Evolutionary conservation across 257 asterid species (phyloP), one percentile per base, ranked within the genome.

Genomic region (Linaria vulgaris): DNA sequence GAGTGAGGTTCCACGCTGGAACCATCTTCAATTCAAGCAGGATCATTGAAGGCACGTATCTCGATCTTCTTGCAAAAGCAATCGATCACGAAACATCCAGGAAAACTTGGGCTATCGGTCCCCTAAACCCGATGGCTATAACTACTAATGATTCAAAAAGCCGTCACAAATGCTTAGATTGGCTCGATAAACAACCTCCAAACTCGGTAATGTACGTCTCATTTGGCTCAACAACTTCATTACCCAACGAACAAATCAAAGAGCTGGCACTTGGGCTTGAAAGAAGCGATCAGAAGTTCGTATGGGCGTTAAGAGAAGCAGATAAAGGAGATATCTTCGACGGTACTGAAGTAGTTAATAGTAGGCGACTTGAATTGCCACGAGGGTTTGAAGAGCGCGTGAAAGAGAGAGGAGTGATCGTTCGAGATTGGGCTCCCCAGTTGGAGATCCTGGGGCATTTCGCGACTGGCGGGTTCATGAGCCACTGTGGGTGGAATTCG

Each of bases 401-500:
- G 9, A 31, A 38, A 9, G 83, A 57, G 27, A 63, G 56, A 17
- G 84, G 80, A 6, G 12, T 78, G 27, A 58, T 81, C 0, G 51
- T 81, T 12, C 62, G 86, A 58, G 83, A 78, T 13, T 81, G 84
- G 86, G 86, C 86, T 11, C 86, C 86, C 0, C 86, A 81, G n/a
- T 21, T 78, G 70, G 86, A 69, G 47, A 75, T 81, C 3, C 19
- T 81, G 30, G 69, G 68, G 4, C 86, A 81, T 56, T 14, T 17
- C 0, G 63, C 86, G 0, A 72, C 51, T 0, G 82, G 82, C 0
- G 86, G 78, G 3, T 81, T 81, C 34, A 23, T 81, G 65, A 75
- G 72, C 12, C 86, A 81, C 14, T 81, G 86, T 7, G 84, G 86
- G 0, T 80, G 86, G 83, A 80, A 80, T 44, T 80, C 86, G 4